Percentiles rank a stretch among this genome's conserved stretches.
Conservation (phyloP, 2,329 filamentous ascomycete genomes). For the Botrytis byssoidea region DNA sequence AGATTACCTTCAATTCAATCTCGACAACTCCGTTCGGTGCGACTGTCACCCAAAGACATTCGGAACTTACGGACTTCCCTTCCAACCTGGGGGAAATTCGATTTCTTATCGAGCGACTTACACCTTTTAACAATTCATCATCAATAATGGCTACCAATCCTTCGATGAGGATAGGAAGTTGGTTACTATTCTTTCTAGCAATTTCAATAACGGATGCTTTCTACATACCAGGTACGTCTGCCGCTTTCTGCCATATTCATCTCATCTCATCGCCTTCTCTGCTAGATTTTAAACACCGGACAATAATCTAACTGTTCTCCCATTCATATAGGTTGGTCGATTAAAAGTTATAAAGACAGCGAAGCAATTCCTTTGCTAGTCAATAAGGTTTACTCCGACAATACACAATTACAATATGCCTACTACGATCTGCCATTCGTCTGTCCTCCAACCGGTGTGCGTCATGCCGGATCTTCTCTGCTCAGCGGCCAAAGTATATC, state of each 20-base stretch:
- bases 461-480: slow-evolving; percentile 63
- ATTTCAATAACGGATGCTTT: slow-evolving; percentile 62
- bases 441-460: slow-evolving; percentile 71
- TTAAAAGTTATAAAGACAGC: slow-evolving; percentile 73
- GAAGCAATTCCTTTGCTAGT: slow-evolving; percentile 82
- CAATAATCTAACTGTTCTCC: not conserved
- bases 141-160: slow-evolving; percentile 30
- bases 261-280: not conserved
- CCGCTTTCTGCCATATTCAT: not conserved
- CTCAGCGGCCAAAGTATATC: slow-evolving; percentile 75
- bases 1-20: not conserved
- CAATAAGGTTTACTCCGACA: slow-evolving; percentile 89
- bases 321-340: slow-evolving; percentile 66
- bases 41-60: not conserved
- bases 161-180: slow-evolving; percentile 42
- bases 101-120: not conserved
- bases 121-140: slow-evolving; percentile 17
- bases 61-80: not conserved
- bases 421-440: slow-evolving; percentile 88
- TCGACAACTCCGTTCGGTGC: not conserved
- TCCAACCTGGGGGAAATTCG: not conserved
- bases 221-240: slow-evolving; percentile 74
- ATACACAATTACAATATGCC: slow-evolving; percentile 86
- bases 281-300: not conserved
- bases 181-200: slow-evolving; percentile 48